phyloP scores from a whole-genome alignment of 1,139 yeast genomes.

The Pichia cactophila region DNA sequence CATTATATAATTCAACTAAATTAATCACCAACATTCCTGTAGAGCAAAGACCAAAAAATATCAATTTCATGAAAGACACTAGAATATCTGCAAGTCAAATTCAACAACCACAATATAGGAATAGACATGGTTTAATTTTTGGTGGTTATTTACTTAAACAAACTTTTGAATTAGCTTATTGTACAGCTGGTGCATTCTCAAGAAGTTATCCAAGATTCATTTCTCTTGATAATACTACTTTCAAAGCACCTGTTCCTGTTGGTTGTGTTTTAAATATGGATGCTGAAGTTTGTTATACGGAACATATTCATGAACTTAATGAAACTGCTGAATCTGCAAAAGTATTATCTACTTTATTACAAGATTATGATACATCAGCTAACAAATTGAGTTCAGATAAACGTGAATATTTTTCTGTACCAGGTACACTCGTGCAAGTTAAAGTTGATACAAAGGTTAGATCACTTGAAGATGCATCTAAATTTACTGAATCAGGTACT shows the following conservation, averaged over 20 bases:
- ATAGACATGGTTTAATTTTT: conserved; percentile 89
- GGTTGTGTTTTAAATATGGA: conserved; percentile 80
- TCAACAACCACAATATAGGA: conserved; percentile 95
- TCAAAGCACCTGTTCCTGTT: conserved; percentile 90
- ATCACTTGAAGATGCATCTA: conserved; percentile 48
- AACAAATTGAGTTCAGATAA: conserved; percentile 46
- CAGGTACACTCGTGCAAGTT: conserved; percentile 87
- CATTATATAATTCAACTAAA: conserved; percentile 63
- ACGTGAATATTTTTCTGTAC: conserved; percentile 55
- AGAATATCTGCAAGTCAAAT: conserved; percentile 64
- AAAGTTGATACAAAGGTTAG: conserved; percentile 78
- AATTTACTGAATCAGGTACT: conserved; percentile 68
- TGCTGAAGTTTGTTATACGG: conserved; percentile 80
- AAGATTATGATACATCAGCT: conserved; percentile 47
- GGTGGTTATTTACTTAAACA: conserved; percentile 91
- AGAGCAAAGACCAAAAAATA: conserved; percentile 35
- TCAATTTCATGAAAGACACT: conserved; percentile 66
- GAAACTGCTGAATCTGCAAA: conserved; percentile 32
- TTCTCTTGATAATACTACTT: conserved; percentile 83
- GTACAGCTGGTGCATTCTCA: conserved; percentile 84
- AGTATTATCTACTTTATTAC: conserved; percentile 22
- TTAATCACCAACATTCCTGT: conserved; percentile 17
- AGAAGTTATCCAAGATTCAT: conserved; percentile 81
- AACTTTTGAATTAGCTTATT: conserved; percentile 86
- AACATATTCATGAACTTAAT: conserved; percentile 46